Evolutionary conservation across 2,329 filamentous ascomycete genomes (phyloP), one percentile per base, ranked within the genome.

Genomic region (Penicillium sp.): DNA sequence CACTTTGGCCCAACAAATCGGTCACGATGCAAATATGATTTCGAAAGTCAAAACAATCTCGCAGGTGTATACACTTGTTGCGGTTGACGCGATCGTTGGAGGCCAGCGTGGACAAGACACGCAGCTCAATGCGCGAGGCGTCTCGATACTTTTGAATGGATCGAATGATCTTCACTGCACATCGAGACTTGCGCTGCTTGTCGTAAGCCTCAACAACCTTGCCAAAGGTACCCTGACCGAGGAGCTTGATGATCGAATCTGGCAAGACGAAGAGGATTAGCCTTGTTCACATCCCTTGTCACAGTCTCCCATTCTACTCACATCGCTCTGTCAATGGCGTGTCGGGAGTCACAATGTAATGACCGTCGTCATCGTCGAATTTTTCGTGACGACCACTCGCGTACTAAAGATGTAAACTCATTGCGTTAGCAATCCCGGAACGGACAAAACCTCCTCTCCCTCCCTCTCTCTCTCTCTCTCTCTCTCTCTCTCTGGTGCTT

Each of bases 71-170:
- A 72, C 93, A 98, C 56, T 91, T 86, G 68, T 98, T 97, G 50
- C 90, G 82, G 69, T 98, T 97, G 57, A 86, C 81, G 51, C 84
- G 82, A 66, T 98, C 93, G 66, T 97, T 97, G 38, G 87, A 87
- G 56, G 90, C 86, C 40, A 98, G 76, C 0, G 93, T 98, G 49
- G 90, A 90, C 9, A 98, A 75, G 4, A 98, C 93, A 51, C 93
- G 83, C 33, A 98, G 76, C 67, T 98, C 93, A 60, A 98, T 98
- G 55, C 90, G 83, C 7, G 88, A 95, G 33, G 93, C 93, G 72
- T 98, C 93, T 40, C 93, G 85, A 66, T 98, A 98, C 68, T 98
- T 98, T 65, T 95, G 93, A 9, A 98, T 93, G 1, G 93, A 96
- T 58, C 93, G 85, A 57, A 98, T 97, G 68, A 98, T 95, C 70